These are phyloP conservation scores for Leishmania guyanensis DNA, from an alignment of 208 protist species.

Conservation along the genomic window DNA sequence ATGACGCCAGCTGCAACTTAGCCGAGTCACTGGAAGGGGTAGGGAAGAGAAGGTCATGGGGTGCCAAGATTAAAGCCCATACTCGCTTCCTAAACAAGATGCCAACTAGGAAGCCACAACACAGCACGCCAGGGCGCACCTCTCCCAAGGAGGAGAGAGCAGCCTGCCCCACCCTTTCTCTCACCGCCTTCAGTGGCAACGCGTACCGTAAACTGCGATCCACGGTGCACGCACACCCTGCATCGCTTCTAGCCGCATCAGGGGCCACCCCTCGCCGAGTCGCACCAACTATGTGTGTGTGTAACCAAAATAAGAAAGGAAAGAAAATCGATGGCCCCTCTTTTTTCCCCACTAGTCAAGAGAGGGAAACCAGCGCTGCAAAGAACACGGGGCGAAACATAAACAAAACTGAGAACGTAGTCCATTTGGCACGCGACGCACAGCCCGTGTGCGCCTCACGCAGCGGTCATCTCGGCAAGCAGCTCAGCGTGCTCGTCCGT, in stretches of 20 bases:
- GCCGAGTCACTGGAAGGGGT: not conserved
- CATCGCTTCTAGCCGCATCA: not conserved
- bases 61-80: not conserved
- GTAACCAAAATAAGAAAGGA: not conserved
- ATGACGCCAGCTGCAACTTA: not conserved
- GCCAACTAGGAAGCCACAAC: not conserved
- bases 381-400: not conserved
- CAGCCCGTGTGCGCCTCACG: slow-evolving; percentile 13
- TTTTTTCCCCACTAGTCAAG: not conserved
- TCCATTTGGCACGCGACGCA: slow-evolving; percentile 12
- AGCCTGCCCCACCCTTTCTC: not conserved
- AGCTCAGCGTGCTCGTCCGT: slow-evolving; percentile 93
- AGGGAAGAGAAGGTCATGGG: not conserved
- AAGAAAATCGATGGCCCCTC: not conserved
- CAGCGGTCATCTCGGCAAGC: slow-evolving; percentile 58
- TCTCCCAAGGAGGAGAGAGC: not conserved
- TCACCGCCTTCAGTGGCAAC: not conserved
- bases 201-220: not conserved
- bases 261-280: not conserved
- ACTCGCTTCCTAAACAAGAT: not conserved
- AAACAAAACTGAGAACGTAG: slow-evolving; percentile 24
- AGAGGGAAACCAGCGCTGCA: not conserved
- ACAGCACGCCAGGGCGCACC: not conserved
- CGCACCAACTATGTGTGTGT: not conserved
- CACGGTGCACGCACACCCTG: not conserved